Evolutionary conservation across 164 flowering plant genomes (phyloP), one percentile per base, ranked within the genome.

Genomic region (Dillenia suffruticosa): DNA sequence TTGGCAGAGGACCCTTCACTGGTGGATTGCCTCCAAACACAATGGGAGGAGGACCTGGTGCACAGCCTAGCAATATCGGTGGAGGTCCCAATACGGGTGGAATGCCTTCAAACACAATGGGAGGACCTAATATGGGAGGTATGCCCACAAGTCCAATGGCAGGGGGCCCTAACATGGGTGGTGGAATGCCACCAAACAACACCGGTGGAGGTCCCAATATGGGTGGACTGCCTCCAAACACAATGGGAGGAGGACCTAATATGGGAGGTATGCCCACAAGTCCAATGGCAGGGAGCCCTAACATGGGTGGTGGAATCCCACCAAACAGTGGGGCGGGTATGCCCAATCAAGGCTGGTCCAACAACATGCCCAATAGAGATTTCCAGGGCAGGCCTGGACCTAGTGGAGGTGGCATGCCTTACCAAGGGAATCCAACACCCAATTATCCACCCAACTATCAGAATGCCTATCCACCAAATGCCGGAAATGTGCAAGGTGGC

Each of bases 401-500:
- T 12, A 65, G 49, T 57, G 79, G 74, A 57, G 63, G 64, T 24
- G 71, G 65, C 24, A 13, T 52, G 66, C 71, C 73, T 10, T 67
- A 69, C 63, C 75, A 70, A n/a, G 44, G 43, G 47, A 46, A 68
- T 59, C 60, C 50, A 15, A 47, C 13, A 15, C 65, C 61, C 7
- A 61, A 57, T 59, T 68, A 49, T 68, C 74, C 13, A 15, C 65
- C 61, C 7, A 61, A 57, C 54, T 68, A 49, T 68, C 74, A 67
- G 64, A 74, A 53, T 53, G 46, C 44, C 49, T 64, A 70, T 47
- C 10, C 57, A 7, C 77, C 76, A 7, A 72, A 65, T 62, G 50
- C 26, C n/a, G 68, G 74, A 15, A 24, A n/a, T 63, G 50, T 49
- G 56, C 74, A 75, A 9, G 63, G 52, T 57, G 76, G 79, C 43